phyloP scores from a whole-genome alignment of 768 basidiomycete species.

The Lactarius pseudohatsudake region DNA sequence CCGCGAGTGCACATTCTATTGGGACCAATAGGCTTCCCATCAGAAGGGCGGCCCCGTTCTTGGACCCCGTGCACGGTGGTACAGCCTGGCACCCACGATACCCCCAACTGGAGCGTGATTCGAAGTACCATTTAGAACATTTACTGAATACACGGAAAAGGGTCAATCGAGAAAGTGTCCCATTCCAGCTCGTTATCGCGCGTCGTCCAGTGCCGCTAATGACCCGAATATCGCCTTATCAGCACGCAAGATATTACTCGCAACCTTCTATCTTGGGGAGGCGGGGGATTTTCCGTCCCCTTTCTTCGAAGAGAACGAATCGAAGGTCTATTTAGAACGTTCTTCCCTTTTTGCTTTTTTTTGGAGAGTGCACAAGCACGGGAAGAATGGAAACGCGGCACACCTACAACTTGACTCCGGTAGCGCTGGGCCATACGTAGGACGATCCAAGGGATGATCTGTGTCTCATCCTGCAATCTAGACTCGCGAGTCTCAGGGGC shows the following conservation, averaged over 20 bases:
- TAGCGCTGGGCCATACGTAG: too few relatives aligned
- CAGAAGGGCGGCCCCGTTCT: neutral
- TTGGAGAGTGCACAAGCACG: neutral
- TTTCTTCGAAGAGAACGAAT: neutral
- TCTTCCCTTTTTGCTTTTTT: neutral
- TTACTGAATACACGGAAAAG: neutral
- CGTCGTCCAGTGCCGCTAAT: neutral
- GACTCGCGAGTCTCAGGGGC: neutral
- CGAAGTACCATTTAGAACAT: neutral
- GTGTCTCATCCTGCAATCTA: neutral
- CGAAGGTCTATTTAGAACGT: neutral
- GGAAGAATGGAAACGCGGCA: neutral
- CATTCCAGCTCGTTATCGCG: neutral
- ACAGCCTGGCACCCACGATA: neutral
- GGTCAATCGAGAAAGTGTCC: neutral
- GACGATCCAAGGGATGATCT: neutral
- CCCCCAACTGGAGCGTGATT: neutral
- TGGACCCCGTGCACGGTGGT: neutral
- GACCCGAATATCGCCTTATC: neutral
- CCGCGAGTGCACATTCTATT: neutral
- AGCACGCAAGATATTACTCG: neutral
- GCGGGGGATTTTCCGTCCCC: neutral
- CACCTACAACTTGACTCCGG: neutral
- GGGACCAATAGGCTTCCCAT: neutral
- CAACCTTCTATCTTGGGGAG: neutral